These are phyloP conservation scores for Exophiala viscosa DNA, from an alignment of 2,329 filamentous ascomycete species.

Conservation along the genomic window DNA sequence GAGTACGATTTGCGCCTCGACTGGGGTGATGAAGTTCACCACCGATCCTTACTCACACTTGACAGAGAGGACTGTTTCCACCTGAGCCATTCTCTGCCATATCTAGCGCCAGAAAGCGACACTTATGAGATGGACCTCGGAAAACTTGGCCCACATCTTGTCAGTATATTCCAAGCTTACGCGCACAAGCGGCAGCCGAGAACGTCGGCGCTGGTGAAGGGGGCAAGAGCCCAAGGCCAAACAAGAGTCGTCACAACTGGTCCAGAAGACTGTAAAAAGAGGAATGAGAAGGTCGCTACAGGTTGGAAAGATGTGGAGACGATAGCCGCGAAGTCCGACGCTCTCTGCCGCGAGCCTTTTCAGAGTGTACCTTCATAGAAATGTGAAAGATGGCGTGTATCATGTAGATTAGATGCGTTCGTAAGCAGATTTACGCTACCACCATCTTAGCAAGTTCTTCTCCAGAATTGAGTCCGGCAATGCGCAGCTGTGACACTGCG, in stretches of 20 bases:
- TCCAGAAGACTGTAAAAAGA: conserved; percentile 2
- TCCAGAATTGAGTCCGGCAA: too few species aligned
- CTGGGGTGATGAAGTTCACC: too few species aligned
- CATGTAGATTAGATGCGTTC: background rate
- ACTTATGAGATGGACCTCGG: background rate
- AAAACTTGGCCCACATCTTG: background rate
- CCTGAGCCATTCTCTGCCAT: conserved; percentile 9
- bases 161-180: conserved; percentile 10
- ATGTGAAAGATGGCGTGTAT: background rate
- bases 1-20: too few species aligned
- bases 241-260: conserved; percentile 11
- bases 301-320: conserved; percentile 8
- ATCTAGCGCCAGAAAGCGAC: background rate
- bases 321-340: conserved; percentile 8
- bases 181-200: conserved; percentile 15
- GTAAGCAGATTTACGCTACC: background rate
- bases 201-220: conserved; percentile 14
- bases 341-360: conserved; percentile 11
- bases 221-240: conserved; percentile 12
- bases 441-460: too few species aligned
- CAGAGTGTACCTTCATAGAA: background rate
- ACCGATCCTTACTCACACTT: too few species aligned
- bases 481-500: too few species aligned
- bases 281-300: conserved; percentile 8
- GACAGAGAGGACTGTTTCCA: conserved; percentile 17